phyloP scores from a whole-genome alignment of 768 basidiomycete species.

The Pleurotus pulmonarius region DNA sequence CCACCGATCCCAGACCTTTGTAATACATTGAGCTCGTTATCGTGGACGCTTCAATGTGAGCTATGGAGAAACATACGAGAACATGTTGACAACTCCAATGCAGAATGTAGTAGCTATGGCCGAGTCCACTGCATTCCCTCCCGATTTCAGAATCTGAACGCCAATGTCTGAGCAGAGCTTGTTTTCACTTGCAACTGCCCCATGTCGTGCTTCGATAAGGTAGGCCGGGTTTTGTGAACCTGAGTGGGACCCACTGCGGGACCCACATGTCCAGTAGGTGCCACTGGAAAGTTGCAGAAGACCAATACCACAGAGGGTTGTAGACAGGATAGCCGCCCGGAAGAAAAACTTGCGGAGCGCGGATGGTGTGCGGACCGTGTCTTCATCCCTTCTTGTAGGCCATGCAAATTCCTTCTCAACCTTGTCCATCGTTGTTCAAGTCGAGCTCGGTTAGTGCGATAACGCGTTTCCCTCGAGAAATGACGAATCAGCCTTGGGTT shows the following conservation, averaged over 20 bases:
- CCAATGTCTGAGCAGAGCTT: conserved; percentile 83
- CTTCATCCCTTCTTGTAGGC: too few species aligned
- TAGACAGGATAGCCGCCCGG: too few species aligned
- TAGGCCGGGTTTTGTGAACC: conserved; percentile 39
- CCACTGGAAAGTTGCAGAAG: too few species aligned
- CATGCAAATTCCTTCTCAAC: too few species aligned
- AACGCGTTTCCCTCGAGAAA: too few species aligned
- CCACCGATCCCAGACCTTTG: conserved; percentile 80
- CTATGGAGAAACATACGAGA: conserved; percentile 54
- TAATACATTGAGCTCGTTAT: neutral
- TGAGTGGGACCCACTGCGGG: neutral
- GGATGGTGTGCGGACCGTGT: too few species aligned
- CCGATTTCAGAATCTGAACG: conserved; percentile 67
- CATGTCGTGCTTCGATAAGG: conserved; percentile 56
- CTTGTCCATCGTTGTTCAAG: too few species aligned
- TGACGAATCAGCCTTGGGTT: too few species aligned
- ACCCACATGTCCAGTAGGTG: too few species aligned
- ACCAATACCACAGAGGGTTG: too few species aligned
- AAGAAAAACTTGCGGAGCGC: too few species aligned
- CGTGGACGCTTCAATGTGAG: neutral
- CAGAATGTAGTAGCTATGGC: conserved; percentile 80
- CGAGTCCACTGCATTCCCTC: conserved; percentile 91
- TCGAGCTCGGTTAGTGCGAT: too few species aligned
- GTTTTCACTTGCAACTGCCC: conserved; percentile 91
- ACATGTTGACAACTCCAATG: conserved; percentile 83